Evolutionary conservation across 306 rosid genomes (phyloP).

Genomic region (Cercis canadensis): DNA sequence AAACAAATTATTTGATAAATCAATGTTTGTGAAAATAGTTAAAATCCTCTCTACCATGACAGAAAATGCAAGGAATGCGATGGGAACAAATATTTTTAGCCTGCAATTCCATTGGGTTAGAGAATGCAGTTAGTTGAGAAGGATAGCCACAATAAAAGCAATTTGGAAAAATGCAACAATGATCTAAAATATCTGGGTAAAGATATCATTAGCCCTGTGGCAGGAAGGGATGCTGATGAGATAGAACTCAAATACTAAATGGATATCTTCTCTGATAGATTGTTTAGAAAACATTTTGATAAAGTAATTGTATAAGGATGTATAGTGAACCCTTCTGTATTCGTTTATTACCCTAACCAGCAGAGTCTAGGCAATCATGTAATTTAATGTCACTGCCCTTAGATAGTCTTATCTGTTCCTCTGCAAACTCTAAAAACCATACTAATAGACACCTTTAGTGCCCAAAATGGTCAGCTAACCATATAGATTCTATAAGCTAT

Average conservation of each 20-base stretch:
- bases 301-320: no score
- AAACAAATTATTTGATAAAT: slow-evolving; percentile 51
- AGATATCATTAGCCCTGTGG: no score
- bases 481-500: neutral
- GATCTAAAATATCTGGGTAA: no score
- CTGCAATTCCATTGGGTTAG: slow-evolving; percentile 57
- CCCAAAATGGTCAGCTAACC: neutral
- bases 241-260: no score
- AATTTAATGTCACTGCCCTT: neutral
- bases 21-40: slow-evolving; percentile 34
- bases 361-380: neutral
- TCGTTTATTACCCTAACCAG: neutral
- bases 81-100: slow-evolving; percentile 89
- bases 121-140: slow-evolving; percentile 32
- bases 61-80: slow-evolving; percentile 75
- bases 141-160: slow-evolving; percentile 4
- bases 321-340: no score
- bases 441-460: neutral
- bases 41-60: slow-evolving; percentile 54
- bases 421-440: neutral
- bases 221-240: no score
- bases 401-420: neutral
- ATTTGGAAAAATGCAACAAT: neutral
- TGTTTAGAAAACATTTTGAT: no score
- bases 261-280: no score